These are phyloP conservation scores for Daldinia concentrica DNA, from an alignment of 495 filamentous ascomycete species.

Conservation along the genomic window DNA sequence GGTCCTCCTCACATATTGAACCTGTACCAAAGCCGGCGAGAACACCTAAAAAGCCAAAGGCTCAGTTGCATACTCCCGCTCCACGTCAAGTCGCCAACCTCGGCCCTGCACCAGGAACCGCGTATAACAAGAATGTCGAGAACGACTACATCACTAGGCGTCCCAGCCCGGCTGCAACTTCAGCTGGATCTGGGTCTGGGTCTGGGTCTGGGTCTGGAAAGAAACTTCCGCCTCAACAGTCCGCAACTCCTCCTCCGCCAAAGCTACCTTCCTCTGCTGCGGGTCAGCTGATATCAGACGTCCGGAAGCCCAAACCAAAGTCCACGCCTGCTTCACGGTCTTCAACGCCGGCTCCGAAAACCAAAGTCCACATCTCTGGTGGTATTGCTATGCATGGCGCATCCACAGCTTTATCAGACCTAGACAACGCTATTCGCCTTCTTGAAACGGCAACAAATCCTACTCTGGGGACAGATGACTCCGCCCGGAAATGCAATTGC, in stretches of 20 bases:
- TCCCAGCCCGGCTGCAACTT: constrained; percentile 46
- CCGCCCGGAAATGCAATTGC: constrained; percentile 78
- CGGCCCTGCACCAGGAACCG: constrained; percentile 48
- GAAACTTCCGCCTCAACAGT: constrained; percentile 52
- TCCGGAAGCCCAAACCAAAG: constrained; percentile 69
- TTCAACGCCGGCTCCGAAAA: constrained; percentile 62
- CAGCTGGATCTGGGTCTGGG: constrained; percentile 46
- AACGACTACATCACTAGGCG: constrained; percentile 52
- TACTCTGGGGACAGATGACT: constrained; percentile 60
- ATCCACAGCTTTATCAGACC: constrained; percentile 78
- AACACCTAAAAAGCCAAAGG: constrained; percentile 66
- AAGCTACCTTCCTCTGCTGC: constrained; percentile 73
- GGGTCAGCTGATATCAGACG: constrained; percentile 82
- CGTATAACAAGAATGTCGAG: constrained; percentile 53
- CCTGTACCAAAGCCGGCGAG: constrained; percentile 45
- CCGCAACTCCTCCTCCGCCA: constrained; percentile 49
- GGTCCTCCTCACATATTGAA: constrained; percentile 40
- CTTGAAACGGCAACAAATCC: constrained; percentile 93
- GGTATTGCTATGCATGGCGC: constrained; percentile 80
- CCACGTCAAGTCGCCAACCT: constrained; percentile 70
- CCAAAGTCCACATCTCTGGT: constrained; percentile 73
- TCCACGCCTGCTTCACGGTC: constrained; percentile 63
- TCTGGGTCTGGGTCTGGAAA: constrained; percentile 48
- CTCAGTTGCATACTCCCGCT: constrained; percentile 67
- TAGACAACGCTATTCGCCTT: constrained; percentile 90